phyloP scores from a whole-genome alignment of 768 basidiomycete genomes.

The Pleurotus djamor region DNA sequence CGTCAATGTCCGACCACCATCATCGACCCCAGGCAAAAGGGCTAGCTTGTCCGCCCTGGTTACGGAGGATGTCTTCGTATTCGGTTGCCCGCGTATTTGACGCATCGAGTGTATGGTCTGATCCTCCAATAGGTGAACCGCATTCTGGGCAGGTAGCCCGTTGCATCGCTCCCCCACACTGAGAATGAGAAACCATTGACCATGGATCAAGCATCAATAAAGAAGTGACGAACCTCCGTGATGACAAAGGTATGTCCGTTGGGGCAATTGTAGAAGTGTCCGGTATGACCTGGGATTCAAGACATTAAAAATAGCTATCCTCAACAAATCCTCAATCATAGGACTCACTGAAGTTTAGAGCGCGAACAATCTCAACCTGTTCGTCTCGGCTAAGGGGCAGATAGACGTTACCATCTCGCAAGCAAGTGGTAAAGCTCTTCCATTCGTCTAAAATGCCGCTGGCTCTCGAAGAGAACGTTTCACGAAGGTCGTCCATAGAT shows the following conservation, averaged over 20 bases:
- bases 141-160: conserved; percentile 55
- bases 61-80: conserved; percentile 40
- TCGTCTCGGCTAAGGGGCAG: conserved; percentile 52
- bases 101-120: conserved; percentile 31
- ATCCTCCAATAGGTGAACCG: conserved; percentile 49
- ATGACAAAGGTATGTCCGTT: conserved; percentile 68
- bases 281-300: conserved; percentile 27
- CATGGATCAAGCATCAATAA: not conserved
- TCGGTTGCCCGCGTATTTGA: conserved; percentile 45
- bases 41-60: conserved; percentile 20
- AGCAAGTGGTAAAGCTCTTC: conserved; percentile 32
- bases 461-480: conserved; percentile 37
- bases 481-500: conserved; percentile 35
- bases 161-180: conserved; percentile 63
- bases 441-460: conserved; percentile 43
- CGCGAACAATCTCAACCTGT: conserved; percentile 44
- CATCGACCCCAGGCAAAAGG: conserved; percentile 26
- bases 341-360: conserved; percentile 45
- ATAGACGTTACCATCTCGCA: conserved; percentile 46
- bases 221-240: conserved; percentile 35
- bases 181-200: not conserved
- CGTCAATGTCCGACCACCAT: no score
- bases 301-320: not conserved
- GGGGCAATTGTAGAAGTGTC: conserved; percentile 48
- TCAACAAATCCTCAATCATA: not conserved